Evolutionary conservation across 164 flowering plant species (phyloP).

Genomic region (Nelumbo lutea): DNA sequence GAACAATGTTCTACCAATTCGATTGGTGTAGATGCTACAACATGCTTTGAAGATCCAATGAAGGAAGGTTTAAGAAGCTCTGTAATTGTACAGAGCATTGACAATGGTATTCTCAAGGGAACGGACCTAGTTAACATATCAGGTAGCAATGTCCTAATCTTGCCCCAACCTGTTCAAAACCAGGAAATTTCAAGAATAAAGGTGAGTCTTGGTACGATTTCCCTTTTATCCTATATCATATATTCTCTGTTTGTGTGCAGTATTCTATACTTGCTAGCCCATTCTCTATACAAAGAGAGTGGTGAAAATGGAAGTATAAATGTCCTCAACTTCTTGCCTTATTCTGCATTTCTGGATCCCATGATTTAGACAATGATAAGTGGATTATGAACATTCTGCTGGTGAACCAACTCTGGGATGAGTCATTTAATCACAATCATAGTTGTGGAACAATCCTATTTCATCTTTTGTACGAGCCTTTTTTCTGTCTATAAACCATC

Average conservation of each 20-base stretch:
- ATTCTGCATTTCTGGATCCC: too few species aligned
- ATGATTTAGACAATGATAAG: too few species aligned
- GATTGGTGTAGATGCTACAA: conserved; percentile 8
- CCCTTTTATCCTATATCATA: background rate
- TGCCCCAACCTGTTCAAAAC: conserved; percentile 14
- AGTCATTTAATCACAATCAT: too few species aligned
- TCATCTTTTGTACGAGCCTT: too few species aligned
- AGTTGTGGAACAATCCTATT: too few species aligned
- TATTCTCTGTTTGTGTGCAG: background rate
- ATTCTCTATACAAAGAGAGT: background rate
- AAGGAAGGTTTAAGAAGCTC: conserved; percentile 13
- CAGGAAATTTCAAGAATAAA: conserved; percentile 12
- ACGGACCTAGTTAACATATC: conserved; percentile 8
- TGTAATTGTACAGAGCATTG: background rate
- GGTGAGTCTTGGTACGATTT: conserved; percentile 19
- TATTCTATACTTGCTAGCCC: too few species aligned
- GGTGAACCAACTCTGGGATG: too few species aligned
- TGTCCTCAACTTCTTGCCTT: too few species aligned
- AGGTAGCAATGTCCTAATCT: conserved; percentile 7
- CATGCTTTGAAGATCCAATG: conserved; percentile 9
- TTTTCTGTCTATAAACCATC: background rate
- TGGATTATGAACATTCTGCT: too few species aligned
- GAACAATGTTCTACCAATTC: conserved; percentile 7
- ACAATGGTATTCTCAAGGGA: conserved; percentile 5
- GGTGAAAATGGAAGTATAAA: background rate